Base-by-base conservation (phyloP, 2,329 filamentous ascomycete species). In the Alternaria tenuissima region DNA sequence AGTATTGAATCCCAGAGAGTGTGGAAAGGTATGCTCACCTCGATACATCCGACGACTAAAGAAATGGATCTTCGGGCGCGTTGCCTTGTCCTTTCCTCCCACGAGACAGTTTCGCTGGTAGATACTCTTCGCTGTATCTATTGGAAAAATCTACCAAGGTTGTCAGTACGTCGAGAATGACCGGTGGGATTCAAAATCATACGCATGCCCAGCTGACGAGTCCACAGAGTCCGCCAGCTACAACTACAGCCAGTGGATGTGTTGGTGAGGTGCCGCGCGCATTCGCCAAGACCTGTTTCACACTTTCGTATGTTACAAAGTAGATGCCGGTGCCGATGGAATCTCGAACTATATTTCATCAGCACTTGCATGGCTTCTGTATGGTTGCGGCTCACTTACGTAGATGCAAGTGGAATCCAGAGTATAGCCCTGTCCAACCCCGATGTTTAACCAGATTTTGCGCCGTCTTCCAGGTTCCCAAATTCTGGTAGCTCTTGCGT, bases 261-360 rank as follows among this genome's bases (percentile, higher is more conserved):
- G 90, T 92, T n/a, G 91, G 88, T 7, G 89, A 88, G 62, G 86
- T 86, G 64, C 91, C 90, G 48, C 90, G 87, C 65, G 91, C 88
- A 16, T 91, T 92, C 20, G 90, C 91, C 64, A 93, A 85, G 24
- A 94, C 80, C 76, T 95, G 92, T 75, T 96, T 96, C 69, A 88
- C 88, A 76, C 91, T 93, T 79, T 96, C 92, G 76, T 96, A 96
- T 30, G 92, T 94, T 81, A 91, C 92, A 74, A 96, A 96, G 78
- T 96, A 96, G 59, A 94, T 92, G 30, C 88, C 87, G 1, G 92
- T 96, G 55, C 92, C 92, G 61, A 95, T 83, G 1, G 91, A 94
- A 78, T 96, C 92, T 62, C 92, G 87, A 71, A 94, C 91, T 92
- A 65, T 30, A 16, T 7, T 22, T n/a, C 20, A 47, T 76, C 26